phyloP scores from a whole-genome alignment of 2,329 filamentous ascomycete genomes.

The Aureobasidium sp. region DNA sequence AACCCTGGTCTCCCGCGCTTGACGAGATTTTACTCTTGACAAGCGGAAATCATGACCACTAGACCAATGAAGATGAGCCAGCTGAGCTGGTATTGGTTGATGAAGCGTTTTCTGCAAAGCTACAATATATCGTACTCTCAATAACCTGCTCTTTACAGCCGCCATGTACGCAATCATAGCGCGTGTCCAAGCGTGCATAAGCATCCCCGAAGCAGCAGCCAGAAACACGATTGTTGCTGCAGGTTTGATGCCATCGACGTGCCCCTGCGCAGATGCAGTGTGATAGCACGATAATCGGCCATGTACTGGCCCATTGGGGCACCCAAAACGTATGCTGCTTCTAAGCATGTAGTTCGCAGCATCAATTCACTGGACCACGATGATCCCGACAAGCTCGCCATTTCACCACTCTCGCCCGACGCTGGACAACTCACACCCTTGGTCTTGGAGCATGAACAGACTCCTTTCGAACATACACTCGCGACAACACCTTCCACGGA shows the following conservation, averaged over 20 bases:
- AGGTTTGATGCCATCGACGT: neutral
- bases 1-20: conserved; percentile 5
- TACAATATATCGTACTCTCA: neutral
- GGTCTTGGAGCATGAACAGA: neutral
- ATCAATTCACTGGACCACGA: conserved; percentile 50
- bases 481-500: neutral
- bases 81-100: neutral
- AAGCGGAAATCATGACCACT: conserved; percentile 6
- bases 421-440: conserved; percentile 4
- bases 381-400: conserved; percentile 28
- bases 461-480: neutral
- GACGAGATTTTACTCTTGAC: neutral
- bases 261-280: conserved; percentile 10
- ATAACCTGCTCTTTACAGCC: accelerated
- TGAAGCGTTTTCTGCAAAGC: accelerated
- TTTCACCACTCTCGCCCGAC: neutral
- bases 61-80: conserved; percentile 4
- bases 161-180: neutral
- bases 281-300: conserved; percentile 20
- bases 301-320: conserved; percentile 93
- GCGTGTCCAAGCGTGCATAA: neutral
- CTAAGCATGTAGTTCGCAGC: conserved; percentile 49
- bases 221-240: neutral
- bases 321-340: conserved; percentile 73
- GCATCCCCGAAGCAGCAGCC: neutral